Evolutionary conservation across 163 green algal genomes (phyloP).

Genomic region (Prototheca cutis): DNA sequence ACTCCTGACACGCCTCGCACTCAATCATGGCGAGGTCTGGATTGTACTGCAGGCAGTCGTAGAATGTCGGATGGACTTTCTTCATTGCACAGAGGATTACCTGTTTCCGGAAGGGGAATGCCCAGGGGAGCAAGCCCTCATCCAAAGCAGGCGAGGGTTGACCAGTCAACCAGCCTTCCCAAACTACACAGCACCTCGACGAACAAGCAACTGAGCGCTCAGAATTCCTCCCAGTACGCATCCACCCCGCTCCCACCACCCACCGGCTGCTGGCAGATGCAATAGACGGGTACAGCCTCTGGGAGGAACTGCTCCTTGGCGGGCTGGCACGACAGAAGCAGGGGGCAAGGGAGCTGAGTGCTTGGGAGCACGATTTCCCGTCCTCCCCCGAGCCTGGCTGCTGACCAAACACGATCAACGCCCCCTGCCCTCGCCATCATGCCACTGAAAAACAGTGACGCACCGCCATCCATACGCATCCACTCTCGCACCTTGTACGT

Average conservation of each 20-base stretch:
- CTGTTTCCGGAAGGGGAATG: no score
- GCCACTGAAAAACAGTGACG: no score
- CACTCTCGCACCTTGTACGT: no score
- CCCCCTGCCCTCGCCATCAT: neutral
- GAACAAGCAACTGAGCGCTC: neutral
- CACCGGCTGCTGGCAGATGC: slow-evolving; percentile 4
- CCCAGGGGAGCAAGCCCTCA: neutral
- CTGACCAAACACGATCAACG: neutral
- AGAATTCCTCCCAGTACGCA: neutral
- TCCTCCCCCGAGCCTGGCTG: neutral
- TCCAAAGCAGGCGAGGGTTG: neutral
- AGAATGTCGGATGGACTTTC: no score
- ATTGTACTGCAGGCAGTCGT: slow-evolving; percentile 3
- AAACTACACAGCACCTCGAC: neutral
- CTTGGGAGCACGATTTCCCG: neutral
- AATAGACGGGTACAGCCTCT: neutral
- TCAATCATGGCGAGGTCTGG: slow-evolving; percentile 7
- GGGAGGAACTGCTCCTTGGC: neutral
- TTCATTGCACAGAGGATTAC: no score
- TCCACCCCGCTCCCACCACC: neutral
- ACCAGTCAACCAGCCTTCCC: neutral
- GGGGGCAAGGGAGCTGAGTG: no score
- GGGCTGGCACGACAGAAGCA: no score
- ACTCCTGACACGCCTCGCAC: slow-evolving; percentile 2
- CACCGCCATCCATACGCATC: no score